A percentile compares a stretch with the other conserved stretches of the same genome.
Evolutionary conservation across 768 basidiomycete genomes (phyloP).

Genomic region (Boletus reticulatus): DNA sequence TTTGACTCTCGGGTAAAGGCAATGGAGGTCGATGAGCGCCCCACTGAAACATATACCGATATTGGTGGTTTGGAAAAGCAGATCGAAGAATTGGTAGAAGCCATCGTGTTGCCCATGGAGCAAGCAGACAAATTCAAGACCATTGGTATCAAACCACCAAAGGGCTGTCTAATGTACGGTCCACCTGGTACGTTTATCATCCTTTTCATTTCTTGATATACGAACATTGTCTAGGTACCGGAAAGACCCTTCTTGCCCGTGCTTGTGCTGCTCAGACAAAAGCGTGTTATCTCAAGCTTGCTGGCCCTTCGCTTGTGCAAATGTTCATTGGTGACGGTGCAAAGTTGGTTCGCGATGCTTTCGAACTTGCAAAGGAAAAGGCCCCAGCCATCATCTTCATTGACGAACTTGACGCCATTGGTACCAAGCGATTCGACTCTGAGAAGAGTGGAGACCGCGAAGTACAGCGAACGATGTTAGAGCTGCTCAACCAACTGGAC

Average conservation of each 20-base stretch:
- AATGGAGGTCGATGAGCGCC: conserved; percentile 99
- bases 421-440: conserved; percentile 97
- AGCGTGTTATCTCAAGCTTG: conserved; percentile 97
- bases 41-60: conserved; percentile 95
- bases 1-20: conserved; percentile 98
- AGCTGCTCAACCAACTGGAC: conserved; percentile 95
- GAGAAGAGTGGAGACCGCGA: conserved; percentile 99
- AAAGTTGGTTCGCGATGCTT: conserved; percentile 97
- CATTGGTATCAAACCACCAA: conserved; percentile 95
- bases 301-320: conserved; percentile 96
- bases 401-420: conserved; percentile 98
- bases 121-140: conserved; percentile 98
- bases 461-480: conserved; percentile 99
- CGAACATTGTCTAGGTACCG: conserved; percentile 59
- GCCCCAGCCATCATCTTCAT: conserved; percentile 99
- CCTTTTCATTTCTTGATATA: background rate
- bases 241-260: conserved; percentile 95
- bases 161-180: conserved; percentile 98
- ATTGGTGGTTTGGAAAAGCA: conserved; percentile 99
- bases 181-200: conserved; percentile 71
- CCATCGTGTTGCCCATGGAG: conserved; percentile 98
- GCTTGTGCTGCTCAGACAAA: conserved; percentile 98
- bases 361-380: conserved; percentile 97
- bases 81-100: conserved; percentile 97
- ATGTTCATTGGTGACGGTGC: conserved; percentile 99